These are phyloP conservation scores for Rhamnella rubrinervis DNA, from an alignment of 331 rosid genomes.

Conservation along the genomic window DNA sequence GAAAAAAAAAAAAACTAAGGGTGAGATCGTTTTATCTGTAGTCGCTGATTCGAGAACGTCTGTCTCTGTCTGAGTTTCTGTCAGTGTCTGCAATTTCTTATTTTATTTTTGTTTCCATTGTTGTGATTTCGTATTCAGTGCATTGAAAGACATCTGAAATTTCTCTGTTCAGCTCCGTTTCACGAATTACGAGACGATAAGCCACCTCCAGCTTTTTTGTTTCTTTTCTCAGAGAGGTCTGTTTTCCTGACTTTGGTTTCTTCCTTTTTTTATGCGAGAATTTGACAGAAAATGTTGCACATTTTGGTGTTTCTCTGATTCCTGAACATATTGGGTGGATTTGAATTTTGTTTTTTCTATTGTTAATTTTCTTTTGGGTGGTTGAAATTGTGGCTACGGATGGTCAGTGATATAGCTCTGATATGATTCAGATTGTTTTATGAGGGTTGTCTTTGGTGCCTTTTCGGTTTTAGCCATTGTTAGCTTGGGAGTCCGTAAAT, in stretches of 20 bases:
- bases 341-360: too few relatives aligned
- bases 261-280: not conserved
- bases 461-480: slow-evolving; percentile 32
- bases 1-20: not conserved
- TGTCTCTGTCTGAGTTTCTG: not conserved
- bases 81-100: slow-evolving; percentile 7
- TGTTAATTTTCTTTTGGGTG: not conserved
- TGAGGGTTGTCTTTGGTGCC: slow-evolving; percentile 16
- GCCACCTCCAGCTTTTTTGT: slow-evolving; percentile 11
- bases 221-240: slow-evolving; percentile 14
- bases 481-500: slow-evolving; percentile 21
- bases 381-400: slow-evolving; percentile 16
- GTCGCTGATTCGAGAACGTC: not conserved
- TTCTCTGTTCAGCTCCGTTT: slow-evolving; percentile 23
- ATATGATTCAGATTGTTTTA: slow-evolving; percentile 10
- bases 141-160: slow-evolving; percentile 23
- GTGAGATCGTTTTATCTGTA: slow-evolving; percentile 27
- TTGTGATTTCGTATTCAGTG: slow-evolving; percentile 42
- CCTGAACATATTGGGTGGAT: not conserved
- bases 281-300: not conserved
- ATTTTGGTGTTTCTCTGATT: slow-evolving; percentile 22
- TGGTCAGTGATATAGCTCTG: slow-evolving; percentile 1
- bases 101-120: not conserved
- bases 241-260: slow-evolving; percentile 1
- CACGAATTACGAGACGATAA: slow-evolving; percentile 47